These are phyloP conservation scores for Rhinocladiella mackenziei DNA, from an alignment of 2,329 filamentous ascomycete species.

Conservation along the genomic window DNA sequence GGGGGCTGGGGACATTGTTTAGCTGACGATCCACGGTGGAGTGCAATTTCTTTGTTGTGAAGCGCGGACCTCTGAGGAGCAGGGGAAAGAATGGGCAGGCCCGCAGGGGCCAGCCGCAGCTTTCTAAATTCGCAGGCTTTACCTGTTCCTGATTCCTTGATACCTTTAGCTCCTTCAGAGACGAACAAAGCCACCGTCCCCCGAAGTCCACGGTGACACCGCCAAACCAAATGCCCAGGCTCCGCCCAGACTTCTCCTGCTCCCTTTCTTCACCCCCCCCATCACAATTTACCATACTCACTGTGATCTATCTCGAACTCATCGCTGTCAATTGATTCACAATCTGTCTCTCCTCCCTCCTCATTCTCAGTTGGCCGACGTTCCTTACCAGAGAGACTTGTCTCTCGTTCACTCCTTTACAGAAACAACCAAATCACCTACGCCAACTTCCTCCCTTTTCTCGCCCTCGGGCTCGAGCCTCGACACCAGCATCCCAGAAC, in stretches of 20 bases:
- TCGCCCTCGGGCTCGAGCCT: slow-evolving; percentile 10
- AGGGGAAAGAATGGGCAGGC: slow-evolving; percentile 3
- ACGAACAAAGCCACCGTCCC: slow-evolving; percentile 4
- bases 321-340: too few relatives aligned
- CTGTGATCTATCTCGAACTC: too few relatives aligned
- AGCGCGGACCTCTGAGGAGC: slow-evolving; percentile 6
- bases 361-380: slow-evolving; percentile 28
- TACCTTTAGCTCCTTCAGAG: not conserved
- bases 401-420: slow-evolving; percentile 32
- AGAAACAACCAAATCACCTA: slow-evolving; percentile 19
- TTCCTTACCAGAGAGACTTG: slow-evolving; percentile 30
- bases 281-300: slow-evolving; percentile 8
- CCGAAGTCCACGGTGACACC: slow-evolving; percentile 3
- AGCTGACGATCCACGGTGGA: slow-evolving; percentile 20
- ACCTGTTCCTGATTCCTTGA: slow-evolving; percentile 19
- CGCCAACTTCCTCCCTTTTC: slow-evolving; percentile 19
- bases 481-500: slow-evolving; percentile 26
- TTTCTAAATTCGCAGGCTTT: slow-evolving; percentile 8
- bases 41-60: slow-evolving; percentile 21
- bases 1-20: slow-evolving; percentile 10
- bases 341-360: slow-evolving; percentile 16
- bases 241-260: slow-evolving; percentile 12
- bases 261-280: slow-evolving; percentile 8
- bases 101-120: not conserved
- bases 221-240: slow-evolving; percentile 10